Base-by-base conservation (phyloP, 306 rosid genomes). In the Albizia julibrissin region DNA sequence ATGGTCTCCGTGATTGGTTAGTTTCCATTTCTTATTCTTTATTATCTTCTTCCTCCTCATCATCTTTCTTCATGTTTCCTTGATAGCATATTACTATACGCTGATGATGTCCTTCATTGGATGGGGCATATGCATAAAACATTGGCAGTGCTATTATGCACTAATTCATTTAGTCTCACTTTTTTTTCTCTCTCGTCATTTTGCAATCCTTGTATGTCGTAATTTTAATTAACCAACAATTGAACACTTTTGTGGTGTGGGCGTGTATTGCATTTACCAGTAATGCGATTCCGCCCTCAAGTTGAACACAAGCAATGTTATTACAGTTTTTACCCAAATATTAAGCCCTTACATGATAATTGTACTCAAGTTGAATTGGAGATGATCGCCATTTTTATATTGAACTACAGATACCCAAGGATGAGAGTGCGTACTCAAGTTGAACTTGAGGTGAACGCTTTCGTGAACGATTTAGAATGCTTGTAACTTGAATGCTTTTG, bases 1-100 rank as follows among this genome's bases (percentile, higher is more conserved):
- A 78, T 72, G 72, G 83, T 79, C 88, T 93, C 46, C 83, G 61
- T 6, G 91, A 93, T 70, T 93, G 98, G 98, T 95, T 70, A 84
- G 89, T 54, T 83, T 81, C 75, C 69, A n/a, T 69, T 50, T 77
- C 8, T 21, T 27, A 6, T 58, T 86, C 26, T 56, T 10, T 62
- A 54, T 19, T 26, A 19, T 42, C 18, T 10, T 61, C 68, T 1
- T 6, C 21, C 1, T 26, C 40, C 3, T 64, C 69, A 13, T 29
- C n/a, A 14, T 64, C 40, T 64, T 31, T 64, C 21, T 31, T 31
- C 12, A 15, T 64, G 40, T 4, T 64, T 14, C 2, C 6, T 29
- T 29, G 15, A 29, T 64, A 4, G 11, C 40, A 12, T 4, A 27
- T 5, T 64, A 29, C n/a, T 0, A 29, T 64, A 6, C 5, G 14